Percentiles rank a stretch among this genome's conserved stretches.
These are phyloP conservation scores for Teunomyces pallodes DNA, from an alignment of 805 yeast species.

Conservation along the genomic window DNA sequence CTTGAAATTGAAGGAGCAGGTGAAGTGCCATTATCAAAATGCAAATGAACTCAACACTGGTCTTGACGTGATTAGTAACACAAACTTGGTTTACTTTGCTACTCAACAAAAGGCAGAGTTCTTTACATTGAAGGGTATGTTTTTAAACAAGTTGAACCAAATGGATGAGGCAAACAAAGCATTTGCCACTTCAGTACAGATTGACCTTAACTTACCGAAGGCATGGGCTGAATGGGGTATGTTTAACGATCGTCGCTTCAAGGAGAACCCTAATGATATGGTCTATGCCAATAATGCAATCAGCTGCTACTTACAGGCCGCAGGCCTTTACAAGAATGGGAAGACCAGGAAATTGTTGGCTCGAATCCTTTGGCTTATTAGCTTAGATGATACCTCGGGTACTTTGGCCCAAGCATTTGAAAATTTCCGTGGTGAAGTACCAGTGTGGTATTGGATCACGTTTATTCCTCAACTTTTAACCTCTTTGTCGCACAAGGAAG, in stretches of 20 bases:
- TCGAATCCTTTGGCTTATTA: slow-evolving; percentile 87
- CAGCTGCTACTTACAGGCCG: slow-evolving; percentile 95
- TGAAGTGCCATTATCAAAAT: slow-evolving; percentile 94
- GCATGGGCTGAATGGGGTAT: slow-evolving; percentile 99
- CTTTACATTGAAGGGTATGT: slow-evolving; percentile 97
- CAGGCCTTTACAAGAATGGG: slow-evolving; percentile 90
- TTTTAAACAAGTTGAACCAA: slow-evolving; percentile 83
- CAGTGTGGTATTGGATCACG: slow-evolving; percentile 99
- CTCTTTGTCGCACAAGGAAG: slow-evolving; percentile 87
- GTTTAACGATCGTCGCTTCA: slow-evolving; percentile 84
- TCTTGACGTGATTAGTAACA: slow-evolving; percentile 92
- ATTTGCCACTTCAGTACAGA: slow-evolving; percentile 95
- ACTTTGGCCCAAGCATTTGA: slow-evolving; percentile 85
- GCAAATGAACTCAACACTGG: slow-evolving; percentile 91
- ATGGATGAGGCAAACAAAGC: slow-evolving; percentile 97
- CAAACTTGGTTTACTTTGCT: slow-evolving; percentile 92
- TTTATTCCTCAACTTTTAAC: slow-evolving; percentile 92
- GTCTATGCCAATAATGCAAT: slow-evolving; percentile 89
- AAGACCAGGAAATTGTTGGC: slow-evolving; percentile 86
- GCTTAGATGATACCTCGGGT: slow-evolving; percentile 83
- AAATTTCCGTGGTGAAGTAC: slow-evolving; percentile 90
- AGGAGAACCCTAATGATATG: slow-evolving; percentile 78
- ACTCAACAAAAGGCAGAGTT: slow-evolving; percentile 98
- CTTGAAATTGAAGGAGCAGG: slow-evolving; percentile 92
- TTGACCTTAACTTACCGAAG: slow-evolving; percentile 89